Evolutionary conservation across 169 alveolate species (phyloP), one percentile per base, ranked within the genome.

Genomic region (Eimeria acervulina): DNA sequence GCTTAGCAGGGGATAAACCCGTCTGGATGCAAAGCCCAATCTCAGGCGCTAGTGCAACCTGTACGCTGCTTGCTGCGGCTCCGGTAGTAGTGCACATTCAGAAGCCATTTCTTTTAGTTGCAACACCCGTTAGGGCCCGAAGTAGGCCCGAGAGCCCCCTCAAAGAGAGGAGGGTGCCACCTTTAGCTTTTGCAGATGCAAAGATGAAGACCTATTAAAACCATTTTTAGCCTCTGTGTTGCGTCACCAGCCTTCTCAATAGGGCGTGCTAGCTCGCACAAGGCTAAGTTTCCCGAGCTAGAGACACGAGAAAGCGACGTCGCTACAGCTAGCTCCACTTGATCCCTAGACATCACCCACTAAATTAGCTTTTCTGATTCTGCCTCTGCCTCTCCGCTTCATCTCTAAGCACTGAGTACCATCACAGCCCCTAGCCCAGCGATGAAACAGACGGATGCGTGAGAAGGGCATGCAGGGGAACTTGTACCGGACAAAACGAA

Each of bases 101-200:
- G 19, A 66, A 28, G 42, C 76, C 76, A 66, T 3, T 66, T 31
- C 81, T 70, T 70, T 70, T 70, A 70, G 81, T 70, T 70, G 28
- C 51, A 70, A 70, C 81, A 28, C 76, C 76, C 28, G 13, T 2
- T 70, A 23, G 81, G 51, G 28, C 81, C 81, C 51, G 81, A 70
- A 0, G 47, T 12, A 12, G 51, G 81, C 28, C 81, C 81, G 66
- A 42, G 7, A 26, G 85, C 55, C 38, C 12, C 88, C 26, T 40
- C 40, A 33, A 1, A 28, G 63, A 26, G 42, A 42, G 63, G 42
- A 21, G 38, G 66, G 88, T 6, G 63, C 28, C 28, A 23, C 15
- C 88, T 40, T 44, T 78, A 42, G 21, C 31, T 78, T 44, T 6
- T 42, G 63, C 88, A 44, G 42, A 42, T 42, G 63, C 66, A 40